A percentile compares a stretch with the other conserved stretches of the same genome.
Conservation (phyloP, 768 basidiomycete genomes). For the Lactarius sanguifluus region DNA sequence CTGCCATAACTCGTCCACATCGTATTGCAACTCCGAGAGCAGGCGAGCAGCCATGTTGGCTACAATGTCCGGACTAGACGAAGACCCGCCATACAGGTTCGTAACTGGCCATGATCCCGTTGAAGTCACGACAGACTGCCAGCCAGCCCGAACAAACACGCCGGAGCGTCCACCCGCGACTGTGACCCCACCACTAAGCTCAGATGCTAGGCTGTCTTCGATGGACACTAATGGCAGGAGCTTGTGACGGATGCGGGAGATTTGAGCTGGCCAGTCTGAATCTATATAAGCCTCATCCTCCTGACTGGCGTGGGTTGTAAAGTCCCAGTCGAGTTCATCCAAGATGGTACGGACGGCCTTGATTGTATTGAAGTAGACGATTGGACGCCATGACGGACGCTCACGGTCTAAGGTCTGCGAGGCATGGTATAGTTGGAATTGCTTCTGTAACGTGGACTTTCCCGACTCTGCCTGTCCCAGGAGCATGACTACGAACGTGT, state of each 20-base stretch:
- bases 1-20: constrained; percentile 65
- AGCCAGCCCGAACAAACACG: constrained; percentile 68
- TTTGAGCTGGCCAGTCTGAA: constrained; percentile 42
- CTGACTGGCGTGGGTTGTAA: constrained; percentile 22
- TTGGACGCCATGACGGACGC: constrained; percentile 44
- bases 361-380: constrained; percentile 53
- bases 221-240: constrained; percentile 64
- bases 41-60: constrained; percentile 57
- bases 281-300: constrained; percentile 27
- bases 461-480: constrained; percentile 78
- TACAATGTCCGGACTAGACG: constrained; percentile 38
- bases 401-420: constrained; percentile 43
- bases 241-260: constrained; percentile 52
- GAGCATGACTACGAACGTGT: constrained; percentile 53
- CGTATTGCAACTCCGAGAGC: constrained; percentile 47
- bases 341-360: constrained; percentile 32
- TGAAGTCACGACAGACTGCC: constrained; percentile 60
- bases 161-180: constrained; percentile 60
- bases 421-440: constrained; percentile 80
- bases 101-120: constrained; percentile 45
- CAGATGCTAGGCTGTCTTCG: constrained; percentile 65
- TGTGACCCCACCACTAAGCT: constrained; percentile 64
- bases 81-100: constrained; percentile 37
- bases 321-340: constrained; percentile 33
- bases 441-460: constrained; percentile 83